Base-by-base conservation (phyloP, 768 basidiomycete genomes). In the Mycena capillaripes region DNA sequence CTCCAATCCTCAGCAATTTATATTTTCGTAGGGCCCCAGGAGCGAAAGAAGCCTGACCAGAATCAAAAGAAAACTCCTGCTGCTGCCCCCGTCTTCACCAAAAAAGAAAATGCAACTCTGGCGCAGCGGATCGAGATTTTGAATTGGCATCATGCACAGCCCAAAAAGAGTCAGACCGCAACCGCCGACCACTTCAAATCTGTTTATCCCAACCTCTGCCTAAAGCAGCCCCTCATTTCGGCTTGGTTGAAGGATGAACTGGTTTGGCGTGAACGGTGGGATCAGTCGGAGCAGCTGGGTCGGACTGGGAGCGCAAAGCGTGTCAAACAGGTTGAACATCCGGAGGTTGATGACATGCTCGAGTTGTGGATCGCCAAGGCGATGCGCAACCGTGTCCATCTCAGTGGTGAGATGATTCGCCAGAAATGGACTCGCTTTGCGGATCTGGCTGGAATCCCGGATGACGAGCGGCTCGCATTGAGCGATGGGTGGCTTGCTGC, bases 341-440 rank as follows among this genome's bases (percentile, higher is more conserved):
- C 82, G 3, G 78, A 84, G 46, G 75, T 86, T 1, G 71, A 71
- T 0, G 79, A 84, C 27, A 83, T 83, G 80, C 42, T 85, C 67
- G 73, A 80, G 0, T 67, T 84, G 0, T 85, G 84, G 83, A 78
- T 84, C 19, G 70, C 74, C 14, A 81, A 83, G 57, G 85, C 81
- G 8, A 80, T 82, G 80, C 27, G 25, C 0, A 76, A 82, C 62
- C 67, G 66, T 4, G 53, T 86, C 21, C 27, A 77, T 1, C 55
- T 87, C 14, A 86, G 76, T 25, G 81, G 83, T 0, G 80, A 80
- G 19, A 78, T 84, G 16, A 72, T 86, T 32, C 44, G 58, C 0
- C 72, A 81, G 29, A 84, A 86, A 71, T 84, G 81, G 79, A 75
- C 8, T 3, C 3, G 4, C 4, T 85, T 86, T 80, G 81, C 81